Percentiles rank a stretch among this genome's conserved stretches.
These are phyloP conservation scores for Leishmania mexicana DNA, from an alignment of 208 protist species.

Conservation along the genomic window DNA sequence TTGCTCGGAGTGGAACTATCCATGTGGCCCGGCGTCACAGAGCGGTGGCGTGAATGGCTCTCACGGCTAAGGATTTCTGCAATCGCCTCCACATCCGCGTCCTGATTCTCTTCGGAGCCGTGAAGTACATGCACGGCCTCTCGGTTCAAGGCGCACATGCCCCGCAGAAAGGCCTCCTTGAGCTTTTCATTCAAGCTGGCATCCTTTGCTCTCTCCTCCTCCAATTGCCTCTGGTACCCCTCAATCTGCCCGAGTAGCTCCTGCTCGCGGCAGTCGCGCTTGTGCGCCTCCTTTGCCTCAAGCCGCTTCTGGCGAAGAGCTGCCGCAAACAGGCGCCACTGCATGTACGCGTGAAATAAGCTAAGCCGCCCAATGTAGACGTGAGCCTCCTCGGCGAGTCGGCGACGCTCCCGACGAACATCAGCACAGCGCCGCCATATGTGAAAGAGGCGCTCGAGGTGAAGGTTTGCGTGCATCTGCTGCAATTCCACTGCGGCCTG, in stretches of 20 bases:
- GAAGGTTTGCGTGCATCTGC: slow-evolving; percentile 1
- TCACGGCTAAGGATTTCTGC: slow-evolving; percentile 55
- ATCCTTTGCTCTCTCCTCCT: slow-evolving; percentile 41
- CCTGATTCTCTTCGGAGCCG: slow-evolving; percentile 35
- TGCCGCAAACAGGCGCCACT: slow-evolving; percentile 65
- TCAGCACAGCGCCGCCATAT: slow-evolving; percentile 39
- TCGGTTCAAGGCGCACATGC: slow-evolving; percentile 89
- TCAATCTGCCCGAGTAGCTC: slow-evolving; percentile 53
- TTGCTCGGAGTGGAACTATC: slow-evolving; percentile 4
- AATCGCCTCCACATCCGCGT: slow-evolving; percentile 46
- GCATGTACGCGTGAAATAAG: slow-evolving; percentile 38
- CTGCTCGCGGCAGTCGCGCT: slow-evolving; percentile 42
- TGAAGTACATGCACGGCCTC: slow-evolving; percentile 90
- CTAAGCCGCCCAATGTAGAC: slow-evolving; percentile 11
- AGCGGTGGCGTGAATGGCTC: slow-evolving; percentile 10
- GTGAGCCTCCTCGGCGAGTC: slow-evolving; percentile 12
- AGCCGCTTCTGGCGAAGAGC: slow-evolving; percentile 37
- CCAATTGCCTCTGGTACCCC: slow-evolving; percentile 26
- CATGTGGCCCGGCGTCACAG: slow-evolving; percentile 3
- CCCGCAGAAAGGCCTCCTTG: slow-evolving; percentile 83
- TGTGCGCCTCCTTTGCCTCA: slow-evolving; percentile 22
- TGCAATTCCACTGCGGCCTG: slow-evolving; percentile 9
- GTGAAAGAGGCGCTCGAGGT: slow-evolving; percentile 22
- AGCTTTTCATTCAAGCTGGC: slow-evolving; percentile 64
- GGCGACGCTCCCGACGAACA: slow-evolving; percentile 23